Conservation (phyloP, 1,284 basidiomycete species). For the Phellinidium pouzarii region DNA sequence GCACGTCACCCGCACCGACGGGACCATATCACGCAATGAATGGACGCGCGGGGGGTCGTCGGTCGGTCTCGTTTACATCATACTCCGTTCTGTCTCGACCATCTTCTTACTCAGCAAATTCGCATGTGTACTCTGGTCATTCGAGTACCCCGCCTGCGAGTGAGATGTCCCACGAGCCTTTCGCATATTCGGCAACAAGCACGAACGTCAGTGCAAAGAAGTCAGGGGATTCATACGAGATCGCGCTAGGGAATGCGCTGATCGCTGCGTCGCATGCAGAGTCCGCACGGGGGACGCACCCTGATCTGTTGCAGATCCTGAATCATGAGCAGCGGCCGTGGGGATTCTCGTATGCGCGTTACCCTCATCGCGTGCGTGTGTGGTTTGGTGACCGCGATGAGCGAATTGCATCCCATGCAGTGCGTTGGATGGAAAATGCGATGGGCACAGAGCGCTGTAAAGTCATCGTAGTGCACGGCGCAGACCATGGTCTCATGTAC, state of each 20-base stretch:
- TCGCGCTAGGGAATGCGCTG: conserved; percentile 75
- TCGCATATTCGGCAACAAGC: conserved; percentile 32
- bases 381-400: conserved; percentile 96
- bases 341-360: conserved; percentile 77
- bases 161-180: conserved; percentile 35
- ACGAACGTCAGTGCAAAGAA: conserved; percentile 27
- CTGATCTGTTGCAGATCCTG: conserved; percentile 86
- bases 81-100: conserved; percentile 11
- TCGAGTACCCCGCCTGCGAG: conserved; percentile 27
- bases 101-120: conserved; percentile 11
- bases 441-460: conserved; percentile 73
- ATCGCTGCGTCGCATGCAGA: conserved; percentile 94
- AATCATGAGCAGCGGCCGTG: conserved; percentile 81
- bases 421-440: conserved; percentile 84
- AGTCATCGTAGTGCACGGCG: conserved; percentile 79
- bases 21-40: conserved; percentile 14
- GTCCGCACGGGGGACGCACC: conserved; percentile 83
- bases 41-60: conserved; percentile 40
- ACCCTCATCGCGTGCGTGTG: conserved; percentile 74
- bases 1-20: conserved; percentile 1
- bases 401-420: conserved; percentile 82
- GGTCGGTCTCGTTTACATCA: conserved; percentile 57
- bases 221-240: conserved; percentile 47
- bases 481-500: conserved; percentile 91
- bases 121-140: conserved; percentile 15